Percentiles rank a stretch among this genome's conserved stretches.
Evolutionary conservation across 2,329 filamentous ascomycete species (phyloP).

Genomic region (Ceratocystis lukuohia): DNA sequence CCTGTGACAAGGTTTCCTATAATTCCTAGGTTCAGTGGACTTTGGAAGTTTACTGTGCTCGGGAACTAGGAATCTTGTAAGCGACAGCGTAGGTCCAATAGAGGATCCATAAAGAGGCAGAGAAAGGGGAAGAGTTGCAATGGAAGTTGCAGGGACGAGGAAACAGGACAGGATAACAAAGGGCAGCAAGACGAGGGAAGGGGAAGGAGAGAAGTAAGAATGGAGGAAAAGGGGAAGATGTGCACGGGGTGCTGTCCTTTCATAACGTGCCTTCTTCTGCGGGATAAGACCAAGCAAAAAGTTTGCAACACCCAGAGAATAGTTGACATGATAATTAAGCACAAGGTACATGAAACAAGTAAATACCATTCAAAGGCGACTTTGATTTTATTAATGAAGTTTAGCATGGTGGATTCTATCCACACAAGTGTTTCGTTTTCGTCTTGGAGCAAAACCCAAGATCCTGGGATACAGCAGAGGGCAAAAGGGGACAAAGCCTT

Average conservation of each 20-base stretch:
- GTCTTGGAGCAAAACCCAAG: not conserved
- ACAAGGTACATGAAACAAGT: not conserved
- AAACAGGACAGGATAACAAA: not conserved
- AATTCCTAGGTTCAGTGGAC: not conserved
- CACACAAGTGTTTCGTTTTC: not conserved
- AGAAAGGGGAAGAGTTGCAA: not conserved
- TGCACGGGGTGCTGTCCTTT: not conserved
- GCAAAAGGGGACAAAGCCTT: slow-evolving; percentile 3
- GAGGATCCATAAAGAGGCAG: not conserved
- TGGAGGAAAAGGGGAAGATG: not conserved
- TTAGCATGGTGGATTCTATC: not conserved
- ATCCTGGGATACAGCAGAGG: not conserved
- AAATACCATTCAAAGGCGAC: not conserved
- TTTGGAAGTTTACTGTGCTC: not conserved
- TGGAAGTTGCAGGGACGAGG: not conserved
- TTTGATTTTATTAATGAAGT: not conserved
- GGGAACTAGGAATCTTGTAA: not conserved
- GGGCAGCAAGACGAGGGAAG: not conserved
- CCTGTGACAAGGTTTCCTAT: not conserved
- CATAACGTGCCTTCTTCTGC: not conserved
- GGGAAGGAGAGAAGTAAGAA: not conserved
- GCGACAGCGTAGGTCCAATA: not conserved
- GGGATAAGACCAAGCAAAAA: not conserved
- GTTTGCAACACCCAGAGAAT: not conserved
- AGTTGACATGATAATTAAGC: not conserved